phyloP scores from a whole-genome alignment of 2,329 filamentous ascomycete species.

The Balansia obtecta region DNA sequence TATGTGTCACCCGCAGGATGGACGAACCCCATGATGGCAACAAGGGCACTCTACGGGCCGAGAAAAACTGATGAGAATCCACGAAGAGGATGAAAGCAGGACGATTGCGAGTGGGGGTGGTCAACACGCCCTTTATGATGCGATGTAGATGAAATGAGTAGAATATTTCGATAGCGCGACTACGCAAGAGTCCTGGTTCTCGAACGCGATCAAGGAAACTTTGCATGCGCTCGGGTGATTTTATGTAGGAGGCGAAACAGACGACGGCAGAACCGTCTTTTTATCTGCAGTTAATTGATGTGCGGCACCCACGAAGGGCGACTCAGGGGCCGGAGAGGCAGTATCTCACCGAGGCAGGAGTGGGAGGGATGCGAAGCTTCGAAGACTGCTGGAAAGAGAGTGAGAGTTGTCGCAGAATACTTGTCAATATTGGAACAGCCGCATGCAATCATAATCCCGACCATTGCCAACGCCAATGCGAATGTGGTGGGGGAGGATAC shows the following conservation, averaged over 20 bases:
- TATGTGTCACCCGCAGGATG: not conserved
- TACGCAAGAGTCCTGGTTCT: not conserved
- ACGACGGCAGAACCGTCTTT: not conserved
- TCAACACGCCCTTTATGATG: not conserved
- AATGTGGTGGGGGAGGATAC: constrained; percentile 2
- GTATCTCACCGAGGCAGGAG: not conserved
- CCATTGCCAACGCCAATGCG: no score
- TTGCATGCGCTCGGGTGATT: not conserved
- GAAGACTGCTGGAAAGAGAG: not conserved
- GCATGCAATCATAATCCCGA: not conserved
- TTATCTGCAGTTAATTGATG: not conserved
- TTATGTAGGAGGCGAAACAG: not conserved
- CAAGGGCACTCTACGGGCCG: constrained; percentile 1
- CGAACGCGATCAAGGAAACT: not conserved
- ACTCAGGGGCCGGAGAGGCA: not conserved
- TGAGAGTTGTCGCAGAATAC: not conserved
- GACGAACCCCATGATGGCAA: constrained; percentile 18
- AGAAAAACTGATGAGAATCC: not conserved
- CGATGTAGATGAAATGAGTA: not conserved
- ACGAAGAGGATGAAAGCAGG: not conserved
- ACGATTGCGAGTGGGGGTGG: not conserved
- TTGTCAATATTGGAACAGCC: not conserved
- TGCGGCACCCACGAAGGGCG: not conserved
- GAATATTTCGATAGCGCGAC: not conserved
- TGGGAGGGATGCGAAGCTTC: not conserved